Base-by-base conservation (phyloP, 805 yeast genomes). In the Yamadazyma philogaea region DNA sequence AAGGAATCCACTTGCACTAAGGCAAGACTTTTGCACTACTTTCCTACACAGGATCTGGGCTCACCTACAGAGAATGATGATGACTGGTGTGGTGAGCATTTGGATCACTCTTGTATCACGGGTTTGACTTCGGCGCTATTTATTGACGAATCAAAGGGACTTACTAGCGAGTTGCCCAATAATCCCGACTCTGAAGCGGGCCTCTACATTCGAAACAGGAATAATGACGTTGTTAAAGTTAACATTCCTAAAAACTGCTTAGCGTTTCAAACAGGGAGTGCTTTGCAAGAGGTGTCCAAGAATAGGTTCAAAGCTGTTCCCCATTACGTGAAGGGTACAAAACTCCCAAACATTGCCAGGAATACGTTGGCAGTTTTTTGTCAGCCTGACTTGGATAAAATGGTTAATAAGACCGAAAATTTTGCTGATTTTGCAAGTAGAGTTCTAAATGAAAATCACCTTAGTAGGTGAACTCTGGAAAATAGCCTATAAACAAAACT, bases 41-140 rank as follows among this genome's bases (percentile, higher is more conserved):
- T 62, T 46, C 77, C 82, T 1, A 40, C 51, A 3, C 42, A 37
- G 6, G 21, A 38, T 6, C n/a, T n/a, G n/a, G n/a, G n/a, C n/a
- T 35, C 41, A 0, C 26, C 7, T 1, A 48, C 43, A 1, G 43
- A 36, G 7, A 32, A 15, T 7, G 61, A 58, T 11, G 67, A 59
- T 41, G 69, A 67, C 32, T 79, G 84, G 84, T 79, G 84, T 55
- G 83, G 82, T 0, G 81, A 77, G 49, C 84, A 79, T 52, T 49
- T 70, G 32, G 84, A 79, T 54, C 84, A 79, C 49, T 74, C 80
- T 4, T 77, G 83, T 52, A 57, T 79, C 17, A 79, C 84, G 0
- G 84, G 79, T 0, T 60, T 79, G 15, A 77, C 82, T 1, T 71
- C 80, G 17, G 82, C 82, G 10, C 54, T 76, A 50, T 77, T 67